Conservation (phyloP, 805 yeast genomes). For the Candida railenensis region DNA sequence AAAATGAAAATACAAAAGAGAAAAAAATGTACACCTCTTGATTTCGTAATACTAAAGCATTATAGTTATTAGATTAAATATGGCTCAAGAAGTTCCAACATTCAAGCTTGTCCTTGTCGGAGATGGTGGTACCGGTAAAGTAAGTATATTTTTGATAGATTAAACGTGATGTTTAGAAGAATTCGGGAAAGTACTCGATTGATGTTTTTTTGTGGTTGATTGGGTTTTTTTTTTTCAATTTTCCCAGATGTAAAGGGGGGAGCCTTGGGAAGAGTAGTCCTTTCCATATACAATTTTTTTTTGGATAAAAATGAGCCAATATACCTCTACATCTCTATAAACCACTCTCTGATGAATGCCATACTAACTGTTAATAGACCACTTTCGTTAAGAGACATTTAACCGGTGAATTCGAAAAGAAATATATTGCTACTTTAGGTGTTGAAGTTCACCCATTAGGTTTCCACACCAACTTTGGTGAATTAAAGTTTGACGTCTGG, state of each 20-base stretch:
- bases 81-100: slow-evolving; percentile 88
- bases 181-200: not conserved
- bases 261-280: not conserved
- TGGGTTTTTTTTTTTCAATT: too few species aligned
- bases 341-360: too few species aligned
- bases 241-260: not conserved
- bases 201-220: not conserved
- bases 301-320: too few species aligned
- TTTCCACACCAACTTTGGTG: slow-evolving; percentile 98
- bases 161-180: not conserved
- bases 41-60: not conserved
- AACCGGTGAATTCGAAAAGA: slow-evolving; percentile 99
- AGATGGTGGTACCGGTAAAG: slow-evolving; percentile 99
- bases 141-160: slow-evolving; percentile 28
- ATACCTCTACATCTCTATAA: too few species aligned
- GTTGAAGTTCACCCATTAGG: slow-evolving; percentile 99
- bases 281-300: not conserved
- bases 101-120: slow-evolving; percentile 99
- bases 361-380: slow-evolving; percentile 50
- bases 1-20: not conserved
- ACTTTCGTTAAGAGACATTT: slow-evolving; percentile 99
- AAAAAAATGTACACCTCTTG: not conserved
- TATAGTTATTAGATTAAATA: slow-evolving; percentile 19
- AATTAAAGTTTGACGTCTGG: slow-evolving; percentile 99
- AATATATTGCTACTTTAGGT: slow-evolving; percentile 98